Evolutionary conservation across 169 alveolate genomes (phyloP), one percentile per base, ranked within the genome.

Genomic region (Cryptosporidium ubiquitum): DNA sequence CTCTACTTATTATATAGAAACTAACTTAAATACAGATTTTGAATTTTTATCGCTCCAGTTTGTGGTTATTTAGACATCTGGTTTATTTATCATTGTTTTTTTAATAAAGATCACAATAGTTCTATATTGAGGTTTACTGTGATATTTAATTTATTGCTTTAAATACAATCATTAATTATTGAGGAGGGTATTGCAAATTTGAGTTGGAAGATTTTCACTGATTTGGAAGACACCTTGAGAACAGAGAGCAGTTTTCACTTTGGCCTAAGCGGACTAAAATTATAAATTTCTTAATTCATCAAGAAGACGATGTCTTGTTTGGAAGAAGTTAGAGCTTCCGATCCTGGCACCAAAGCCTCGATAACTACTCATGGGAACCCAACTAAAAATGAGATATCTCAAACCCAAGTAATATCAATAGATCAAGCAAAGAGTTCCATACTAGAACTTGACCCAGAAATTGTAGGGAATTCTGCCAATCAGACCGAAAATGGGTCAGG

Each of bases 371-470:
- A n/a, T 64, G 49, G 29, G 10, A 3, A n/a, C 26, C 71, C 29
- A 35, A 23, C 29, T n/a, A 64, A 64, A 9, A 49, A 64, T 31
- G 71, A 64, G 33, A 12, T 37, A 29, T 33, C 52, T 33, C 42
- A 64, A 14, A 6, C 84, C 26, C 42, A 29, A 14, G 29, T 69
- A n/a, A n/a, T 39, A 42, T 10, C 84, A 51, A 16, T 10, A 12
- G 39, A 42, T 20, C 44, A 26, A n/a, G 23, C 58, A 16, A 39
- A 42, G 37, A 44, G 10, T 23, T 69, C 84, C 20, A 18, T 47
- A 42, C 29, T 79, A 5, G 64, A 58, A 31, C 66, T 79, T 40
- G 89, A 79, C 64, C 69, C 68, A 47, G 89, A 79, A 0, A 44
- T 64, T 31, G 89, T 79, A 26, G 71, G 37, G 18, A 49, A 35